A percentile compares a stretch with the other conserved stretches of the same genome.
Conservation (phyloP, 2,329 filamentous ascomycete genomes). For the Neopestalotiopsis clavispora region DNA sequence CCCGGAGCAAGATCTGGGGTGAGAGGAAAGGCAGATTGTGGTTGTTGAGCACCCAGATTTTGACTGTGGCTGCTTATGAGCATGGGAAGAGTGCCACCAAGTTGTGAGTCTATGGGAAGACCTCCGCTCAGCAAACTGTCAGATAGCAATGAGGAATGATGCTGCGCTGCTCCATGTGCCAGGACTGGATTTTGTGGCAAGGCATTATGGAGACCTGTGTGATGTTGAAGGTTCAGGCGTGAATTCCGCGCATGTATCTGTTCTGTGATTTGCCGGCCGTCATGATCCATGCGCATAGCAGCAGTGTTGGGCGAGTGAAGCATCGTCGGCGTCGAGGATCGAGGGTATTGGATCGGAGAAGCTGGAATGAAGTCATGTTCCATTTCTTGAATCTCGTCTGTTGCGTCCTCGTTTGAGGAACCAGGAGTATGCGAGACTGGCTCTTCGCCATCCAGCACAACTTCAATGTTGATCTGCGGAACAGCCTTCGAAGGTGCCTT, state of each 20-base stretch:
- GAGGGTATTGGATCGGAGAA: not conserved
- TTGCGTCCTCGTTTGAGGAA: not conserved
- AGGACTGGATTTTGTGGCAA: not conserved
- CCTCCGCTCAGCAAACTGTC: constrained; percentile 25
- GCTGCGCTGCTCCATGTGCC: constrained; percentile 17
- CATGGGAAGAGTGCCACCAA: constrained; percentile 66
- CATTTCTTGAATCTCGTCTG: not conserved
- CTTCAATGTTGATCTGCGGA: too few species aligned
- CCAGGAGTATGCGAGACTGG: not conserved
- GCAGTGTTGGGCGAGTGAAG: not conserved
- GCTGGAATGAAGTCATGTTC: not conserved
- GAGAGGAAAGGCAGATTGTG: constrained; percentile 20
- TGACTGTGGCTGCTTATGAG: constrained; percentile 42
- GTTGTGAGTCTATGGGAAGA: constrained; percentile 57
- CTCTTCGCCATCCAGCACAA: not conserved
- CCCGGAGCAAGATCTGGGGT: constrained; percentile 17
- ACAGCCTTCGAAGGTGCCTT: not conserved
- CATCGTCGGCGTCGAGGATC: not conserved
- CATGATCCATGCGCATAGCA: not conserved
- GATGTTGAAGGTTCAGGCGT: not conserved
- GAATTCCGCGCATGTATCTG: not conserved
- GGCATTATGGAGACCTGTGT: not conserved
- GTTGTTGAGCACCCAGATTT: constrained; percentile 19
- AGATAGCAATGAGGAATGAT: constrained; percentile 21
- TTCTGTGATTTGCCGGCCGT: not conserved